phyloP scores from a whole-genome alignment of 2,329 filamentous ascomycete genomes.

The Colletotrichum godetiae region DNA sequence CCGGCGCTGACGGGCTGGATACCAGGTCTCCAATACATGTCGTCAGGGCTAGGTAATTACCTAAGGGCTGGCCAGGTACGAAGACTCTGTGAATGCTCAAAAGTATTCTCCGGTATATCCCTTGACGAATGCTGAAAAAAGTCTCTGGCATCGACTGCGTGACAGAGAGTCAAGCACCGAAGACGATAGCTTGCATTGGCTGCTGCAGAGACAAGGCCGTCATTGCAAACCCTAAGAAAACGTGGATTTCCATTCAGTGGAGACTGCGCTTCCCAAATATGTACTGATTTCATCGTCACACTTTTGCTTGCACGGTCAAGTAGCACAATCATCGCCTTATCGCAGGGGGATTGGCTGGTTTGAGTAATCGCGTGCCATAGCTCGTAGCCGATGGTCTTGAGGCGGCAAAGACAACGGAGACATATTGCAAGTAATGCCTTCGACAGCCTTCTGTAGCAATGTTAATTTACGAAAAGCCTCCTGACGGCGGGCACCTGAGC shows the following conservation, averaged over 20 bases:
- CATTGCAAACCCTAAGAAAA: background rate
- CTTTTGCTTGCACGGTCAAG: background rate
- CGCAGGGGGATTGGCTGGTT: background rate
- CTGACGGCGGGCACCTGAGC: background rate
- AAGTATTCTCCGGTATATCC: background rate
- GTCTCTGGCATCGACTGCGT: conserved; percentile 6
- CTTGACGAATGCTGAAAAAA: background rate
- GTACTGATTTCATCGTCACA: background rate
- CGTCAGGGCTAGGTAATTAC: background rate
- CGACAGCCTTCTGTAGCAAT: background rate
- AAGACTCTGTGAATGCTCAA: background rate
- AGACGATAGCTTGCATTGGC: background rate
- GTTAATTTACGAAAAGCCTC: background rate
- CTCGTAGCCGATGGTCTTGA: background rate
- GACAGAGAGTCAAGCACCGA: background rate
- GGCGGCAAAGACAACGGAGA: background rate
- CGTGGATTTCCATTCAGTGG: background rate
- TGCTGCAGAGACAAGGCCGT: background rate
- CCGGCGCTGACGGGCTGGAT: background rate
- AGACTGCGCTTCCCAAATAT: background rate
- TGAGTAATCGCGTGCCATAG: background rate
- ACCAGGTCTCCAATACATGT: background rate
- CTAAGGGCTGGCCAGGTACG: background rate
- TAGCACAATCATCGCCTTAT: background rate
- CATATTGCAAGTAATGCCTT: background rate